phyloP scores from a whole-genome alignment of 2,329 filamentous ascomycete species.

The Aspergillus luchuensis region DNA sequence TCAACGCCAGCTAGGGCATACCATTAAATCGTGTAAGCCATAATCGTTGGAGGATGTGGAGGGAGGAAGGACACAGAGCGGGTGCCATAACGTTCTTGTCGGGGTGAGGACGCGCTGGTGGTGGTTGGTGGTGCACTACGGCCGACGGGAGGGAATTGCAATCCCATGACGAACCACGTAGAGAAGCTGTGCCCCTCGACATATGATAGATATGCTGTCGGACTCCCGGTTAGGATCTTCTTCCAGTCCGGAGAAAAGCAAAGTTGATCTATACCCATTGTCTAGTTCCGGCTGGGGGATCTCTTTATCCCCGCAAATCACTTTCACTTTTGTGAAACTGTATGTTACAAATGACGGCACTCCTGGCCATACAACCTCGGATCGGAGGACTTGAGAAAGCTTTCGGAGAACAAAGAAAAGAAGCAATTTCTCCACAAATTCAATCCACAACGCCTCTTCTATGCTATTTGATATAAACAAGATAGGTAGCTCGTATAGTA shows the following conservation, averaged over 20 bases:
- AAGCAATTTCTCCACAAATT: not conserved
- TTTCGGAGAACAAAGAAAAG: not conserved
- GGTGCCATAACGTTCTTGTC: conserved; percentile 5
- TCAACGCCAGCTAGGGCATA: conserved; percentile 29
- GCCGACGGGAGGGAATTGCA: not conserved
- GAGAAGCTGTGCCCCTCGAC: not conserved
- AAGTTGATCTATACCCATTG: too few relatives aligned
- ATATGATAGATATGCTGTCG: not conserved
- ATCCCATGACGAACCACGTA: not conserved
- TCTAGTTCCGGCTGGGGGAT: too few relatives aligned
- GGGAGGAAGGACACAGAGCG: conserved; percentile 1
- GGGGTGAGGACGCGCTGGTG: not conserved
- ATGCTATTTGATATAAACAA: not conserved
- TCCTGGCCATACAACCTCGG: not conserved
- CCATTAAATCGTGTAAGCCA: conserved; percentile 29
- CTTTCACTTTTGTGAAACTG: not conserved
- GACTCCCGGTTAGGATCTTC: not conserved
- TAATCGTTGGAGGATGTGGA: conserved; percentile 14
- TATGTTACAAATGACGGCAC: not conserved
- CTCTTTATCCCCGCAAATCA: not conserved
- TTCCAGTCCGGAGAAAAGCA: too few relatives aligned
- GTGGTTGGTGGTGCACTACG: not conserved
- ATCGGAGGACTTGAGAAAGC: not conserved
- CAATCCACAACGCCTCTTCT: not conserved
- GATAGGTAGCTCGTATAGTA: not conserved